These are phyloP conservation scores for Xylaria hypoxylon DNA, from an alignment of 2,329 filamentous ascomycete species.

Conservation along the genomic window DNA sequence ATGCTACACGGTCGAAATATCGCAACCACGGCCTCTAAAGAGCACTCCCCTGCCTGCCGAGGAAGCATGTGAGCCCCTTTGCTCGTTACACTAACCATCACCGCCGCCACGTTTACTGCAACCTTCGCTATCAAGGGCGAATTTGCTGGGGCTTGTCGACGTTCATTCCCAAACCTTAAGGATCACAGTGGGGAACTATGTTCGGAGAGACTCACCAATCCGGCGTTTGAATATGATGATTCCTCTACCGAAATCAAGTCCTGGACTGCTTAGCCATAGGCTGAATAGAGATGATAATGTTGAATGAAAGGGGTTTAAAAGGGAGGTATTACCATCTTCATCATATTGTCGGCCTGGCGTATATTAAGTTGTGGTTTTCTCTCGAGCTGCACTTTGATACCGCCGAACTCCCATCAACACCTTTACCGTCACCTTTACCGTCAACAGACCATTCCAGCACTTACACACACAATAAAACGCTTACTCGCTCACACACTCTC, in stretches of 20 bases:
- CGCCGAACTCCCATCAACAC: not conserved
- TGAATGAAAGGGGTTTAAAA: constrained; percentile 2
- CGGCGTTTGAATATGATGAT: not conserved
- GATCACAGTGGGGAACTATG: constrained; percentile 2
- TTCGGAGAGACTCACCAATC: not conserved
- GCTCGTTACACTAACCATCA: constrained; percentile 23
- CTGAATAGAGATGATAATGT: constrained; percentile 8
- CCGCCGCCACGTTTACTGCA: constrained; percentile 13
- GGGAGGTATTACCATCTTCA: not conserved
- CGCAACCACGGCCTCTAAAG: not conserved
- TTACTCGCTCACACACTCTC: no score
- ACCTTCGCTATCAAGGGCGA: not conserved
- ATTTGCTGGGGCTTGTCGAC: not conserved
- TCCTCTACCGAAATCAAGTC: constrained; percentile 7
- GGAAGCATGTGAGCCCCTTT: constrained; percentile 14
- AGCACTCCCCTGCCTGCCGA: constrained; percentile 3
- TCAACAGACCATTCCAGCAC: no score
- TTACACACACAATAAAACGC: no score
- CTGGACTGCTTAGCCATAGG: constrained; percentile 26
- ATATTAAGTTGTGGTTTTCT: not conserved
- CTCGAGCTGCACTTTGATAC: not conserved
- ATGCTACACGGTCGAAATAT: constrained; percentile 2
- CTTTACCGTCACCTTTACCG: not conserved
- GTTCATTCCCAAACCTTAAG: not conserved
- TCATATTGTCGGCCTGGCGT: not conserved